These are phyloP conservation scores for Cladorrhinum sp. DNA, from an alignment of 2,329 filamentous ascomycete species.

Conservation along the genomic window DNA sequence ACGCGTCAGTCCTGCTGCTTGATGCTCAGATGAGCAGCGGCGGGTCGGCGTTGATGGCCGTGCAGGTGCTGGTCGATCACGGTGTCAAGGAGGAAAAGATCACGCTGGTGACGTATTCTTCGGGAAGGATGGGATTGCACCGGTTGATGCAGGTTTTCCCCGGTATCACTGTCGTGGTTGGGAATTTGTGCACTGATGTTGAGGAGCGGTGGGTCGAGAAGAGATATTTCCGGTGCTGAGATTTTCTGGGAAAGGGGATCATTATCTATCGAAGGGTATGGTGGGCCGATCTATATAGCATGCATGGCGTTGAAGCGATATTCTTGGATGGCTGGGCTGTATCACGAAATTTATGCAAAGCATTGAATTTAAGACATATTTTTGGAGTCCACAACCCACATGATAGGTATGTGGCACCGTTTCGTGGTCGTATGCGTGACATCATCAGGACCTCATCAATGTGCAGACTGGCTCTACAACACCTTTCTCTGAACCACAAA, in stretches of 20 bases:
- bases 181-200: constrained; percentile 74
- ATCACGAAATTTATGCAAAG: background rate
- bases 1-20: constrained; percentile 79
- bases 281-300: background rate
- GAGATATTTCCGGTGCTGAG: constrained; percentile 82
- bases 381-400: background rate
- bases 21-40: constrained; percentile 95
- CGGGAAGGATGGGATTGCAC: constrained; percentile 79
- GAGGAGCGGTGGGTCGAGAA: constrained; percentile 89
- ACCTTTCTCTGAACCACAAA: too few relatives aligned
- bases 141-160: constrained; percentile 86
- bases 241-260: too few relatives aligned
- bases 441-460: background rate
- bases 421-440: background rate
- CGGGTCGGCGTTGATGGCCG: constrained; percentile 84
- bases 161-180: constrained; percentile 80
- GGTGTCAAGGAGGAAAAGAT: constrained; percentile 82
- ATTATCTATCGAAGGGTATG: background rate
- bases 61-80: constrained; percentile 92
- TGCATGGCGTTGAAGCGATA: background rate
- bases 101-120: constrained; percentile 89
- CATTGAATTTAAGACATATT: background rate
- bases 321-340: background rate
- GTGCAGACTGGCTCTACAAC: too few relatives aligned
- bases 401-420: background rate